Base-by-base conservation (phyloP, 306 rosid species). In the Hippophae gyantsensis region DNA sequence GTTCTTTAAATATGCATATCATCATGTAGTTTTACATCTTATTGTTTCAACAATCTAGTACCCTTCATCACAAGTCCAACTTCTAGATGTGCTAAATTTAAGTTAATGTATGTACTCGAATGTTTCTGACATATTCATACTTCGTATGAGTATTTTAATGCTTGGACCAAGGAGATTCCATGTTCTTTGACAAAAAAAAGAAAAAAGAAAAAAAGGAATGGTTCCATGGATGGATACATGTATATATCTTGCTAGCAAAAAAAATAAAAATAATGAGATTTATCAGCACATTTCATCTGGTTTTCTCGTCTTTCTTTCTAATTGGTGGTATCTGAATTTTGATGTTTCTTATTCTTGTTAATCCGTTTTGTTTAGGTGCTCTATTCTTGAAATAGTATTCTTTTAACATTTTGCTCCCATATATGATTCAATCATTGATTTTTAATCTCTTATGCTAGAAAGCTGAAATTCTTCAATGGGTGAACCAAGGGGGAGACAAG, bases 391-490 rank as follows among this genome's bases (percentile, higher is more conserved):
- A 49, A 12, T 6, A 13, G 2, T 49, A 12, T 49, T 12, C 23
- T 13, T 47, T 3, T 47, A 6, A 49, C 14, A 12, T 49, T 7
- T 8, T 49, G n/a, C 14, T 57, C 38, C 55, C 23, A 46, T 6
- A 9, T 13, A 23, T 23, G 18, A 9, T 45, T 12, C 32, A 50
- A 56, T 13, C 45, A 65, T 62, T 60, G 47, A 54, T 43, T 54
- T 49, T 59, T 42, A 63, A 66, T 76, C 56, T 71, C 67, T 48
- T 68, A 43, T 70, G 52, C 60, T 72, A 88, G 99, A 87, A 84
- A 80, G 86, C 68, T 74, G 96, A 92, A 78, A 70, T 92, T 54
- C 69, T 81, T 69, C 79, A 92, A 66, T 92, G 99, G 96, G 73
- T 92, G 76, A 69, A 48, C 74, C 95, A 88, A 80, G 96, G 95